Evolutionary conservation across 1,139 yeast genomes (phyloP).

Genomic region (Pichia sp.): DNA sequence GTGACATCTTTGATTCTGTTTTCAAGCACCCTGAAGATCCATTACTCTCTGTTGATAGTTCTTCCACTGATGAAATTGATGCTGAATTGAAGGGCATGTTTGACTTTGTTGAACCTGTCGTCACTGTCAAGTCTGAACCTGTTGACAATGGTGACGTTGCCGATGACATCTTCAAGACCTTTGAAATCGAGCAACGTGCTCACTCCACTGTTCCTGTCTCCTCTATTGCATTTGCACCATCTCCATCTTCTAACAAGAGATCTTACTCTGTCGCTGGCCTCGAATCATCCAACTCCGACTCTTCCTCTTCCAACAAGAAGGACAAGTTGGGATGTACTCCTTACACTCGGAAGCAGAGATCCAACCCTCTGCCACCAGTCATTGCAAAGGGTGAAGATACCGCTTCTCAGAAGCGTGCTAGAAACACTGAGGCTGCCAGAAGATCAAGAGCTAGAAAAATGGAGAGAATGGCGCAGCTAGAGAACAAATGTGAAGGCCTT

Average conservation of each 20-base stretch:
- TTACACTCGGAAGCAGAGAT: conserved; percentile 56
- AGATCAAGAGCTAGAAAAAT: conserved; percentile 90
- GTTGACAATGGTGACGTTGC: neutral
- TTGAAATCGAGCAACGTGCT: too few species aligned
- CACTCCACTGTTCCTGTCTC: conserved; percentile 1
- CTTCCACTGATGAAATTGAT: neutral
- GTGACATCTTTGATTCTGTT: conserved; percentile 59
- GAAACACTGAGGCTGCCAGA: conserved; percentile 96
- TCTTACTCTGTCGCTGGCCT: conserved; percentile 27
- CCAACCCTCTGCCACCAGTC: conserved; percentile 59
- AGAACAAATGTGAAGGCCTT: conserved; percentile 63
- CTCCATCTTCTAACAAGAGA: conserved; percentile 9
- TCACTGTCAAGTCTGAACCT: neutral
- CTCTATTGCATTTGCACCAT: neutral
- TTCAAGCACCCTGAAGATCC: conserved; percentile 19
- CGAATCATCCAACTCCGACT: conserved; percentile 3
- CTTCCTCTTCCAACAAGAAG: conserved; percentile 24
- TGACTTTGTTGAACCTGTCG: too few species aligned
- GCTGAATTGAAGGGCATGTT: too few species aligned
- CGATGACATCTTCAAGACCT: too few species aligned
- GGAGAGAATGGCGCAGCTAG: conserved; percentile 81
- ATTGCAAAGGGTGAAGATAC: conserved; percentile 54
- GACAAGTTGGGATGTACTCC: conserved; percentile 61
- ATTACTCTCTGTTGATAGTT: neutral
- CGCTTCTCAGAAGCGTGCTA: conserved; percentile 75